A percentile compares a stretch with the other conserved stretches of the same genome.
Conservation (phyloP, 495 filamentous ascomycete species). For the Xylaria cubensis region DNA sequence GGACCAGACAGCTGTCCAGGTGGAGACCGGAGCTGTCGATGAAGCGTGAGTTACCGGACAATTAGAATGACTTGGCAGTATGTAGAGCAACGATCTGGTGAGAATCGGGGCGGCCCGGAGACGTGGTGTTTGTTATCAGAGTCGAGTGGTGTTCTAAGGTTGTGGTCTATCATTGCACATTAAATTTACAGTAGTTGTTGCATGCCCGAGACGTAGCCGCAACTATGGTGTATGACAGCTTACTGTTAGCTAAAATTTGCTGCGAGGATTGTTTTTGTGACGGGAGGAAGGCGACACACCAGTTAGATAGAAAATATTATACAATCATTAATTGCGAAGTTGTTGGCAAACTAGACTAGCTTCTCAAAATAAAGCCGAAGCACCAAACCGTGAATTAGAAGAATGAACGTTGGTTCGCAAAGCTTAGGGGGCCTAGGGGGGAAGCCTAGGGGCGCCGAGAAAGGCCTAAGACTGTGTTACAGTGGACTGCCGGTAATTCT, state of each 20-base stretch:
- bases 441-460: not conserved
- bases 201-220: constrained; percentile 17
- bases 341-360: not conserved
- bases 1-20: constrained; percentile 10
- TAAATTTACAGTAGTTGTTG: constrained; percentile 20
- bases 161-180: constrained; percentile 25
- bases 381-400: not conserved
- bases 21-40: constrained; percentile 12
- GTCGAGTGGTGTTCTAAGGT: not conserved
- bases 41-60: not conserved
- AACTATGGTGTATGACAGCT: not conserved
- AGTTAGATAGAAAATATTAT: constrained; percentile 23
- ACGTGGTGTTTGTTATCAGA: not conserved
- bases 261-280: not conserved
- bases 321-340: not conserved
- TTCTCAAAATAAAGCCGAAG: not conserved
- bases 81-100: constrained; percentile 8
- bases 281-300: constrained; percentile 6
- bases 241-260: not conserved
- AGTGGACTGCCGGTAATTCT: constrained; percentile 18
- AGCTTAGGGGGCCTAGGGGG: constrained; percentile 6
- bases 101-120: not conserved
- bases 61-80: not conserved
- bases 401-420: constrained; percentile 16
- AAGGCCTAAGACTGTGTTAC: constrained; percentile 11